Base-by-base conservation (phyloP, 2,329 filamentous ascomycete species). In the Diplodia seriata region DNA sequence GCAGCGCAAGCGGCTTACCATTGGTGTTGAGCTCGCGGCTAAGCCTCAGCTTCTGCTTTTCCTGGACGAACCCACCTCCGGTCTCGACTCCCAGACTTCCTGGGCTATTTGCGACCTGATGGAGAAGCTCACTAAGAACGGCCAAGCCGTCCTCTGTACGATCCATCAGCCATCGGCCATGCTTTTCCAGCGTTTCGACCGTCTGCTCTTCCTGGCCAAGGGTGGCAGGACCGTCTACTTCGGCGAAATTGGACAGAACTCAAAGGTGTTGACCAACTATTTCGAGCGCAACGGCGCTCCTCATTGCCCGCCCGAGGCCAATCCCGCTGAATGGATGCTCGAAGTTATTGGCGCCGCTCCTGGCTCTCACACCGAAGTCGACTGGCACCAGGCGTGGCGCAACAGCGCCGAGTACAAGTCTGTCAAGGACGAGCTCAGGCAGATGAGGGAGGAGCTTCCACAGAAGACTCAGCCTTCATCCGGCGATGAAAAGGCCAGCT, bases 141-240 rank as follows among this genome's bases (percentile, higher is more conserved):
- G 87, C 0, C 86, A 89, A 69, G 85, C 86, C 0, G 84, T 89
- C 8, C 76, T 89, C 0, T 87, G 85, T 69, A 89, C 87, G 0
- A 88, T 89, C 70, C 93, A 97, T 78, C 93, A 97, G 79, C 93
- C 93, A 18, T 94, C 91, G 9, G 92, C 93, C 33, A 92, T 94
- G 84, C 85, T 97, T 47, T 95, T 97, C 83, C 91, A 96, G 77
- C 89, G 91, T 69, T 97, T 94, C 75, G 91, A 94, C 73, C 85
- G 90, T 61, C 85, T 94, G 7, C 84, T 93, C 40, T 91, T 93
- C 81, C 81, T 93, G 12, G 87, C 88, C 26, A 90, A 86, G 75
- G 90, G 91, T 65, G 91, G 91, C 68, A 86, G 83, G 75, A 91
- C 90, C 1, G 89, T 93, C 51, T 94, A 93, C 80, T 93, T 92